Evolutionary conservation across 768 basidiomycete species (phyloP).

Genomic region (Clathrus columnatus): DNA sequence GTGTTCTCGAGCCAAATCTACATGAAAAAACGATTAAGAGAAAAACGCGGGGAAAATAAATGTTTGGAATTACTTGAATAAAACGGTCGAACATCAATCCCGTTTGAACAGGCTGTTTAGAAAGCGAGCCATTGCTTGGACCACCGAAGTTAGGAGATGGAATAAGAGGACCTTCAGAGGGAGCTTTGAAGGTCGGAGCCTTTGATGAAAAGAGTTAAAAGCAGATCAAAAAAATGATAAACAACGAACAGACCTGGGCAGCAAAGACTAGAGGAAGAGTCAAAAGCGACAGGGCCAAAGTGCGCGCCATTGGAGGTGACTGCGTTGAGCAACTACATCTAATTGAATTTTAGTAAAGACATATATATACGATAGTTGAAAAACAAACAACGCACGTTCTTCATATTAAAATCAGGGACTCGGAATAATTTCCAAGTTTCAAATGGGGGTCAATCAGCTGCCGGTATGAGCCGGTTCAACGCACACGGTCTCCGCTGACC

Average conservation of each 20-base stretch:
- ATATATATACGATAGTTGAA: no score
- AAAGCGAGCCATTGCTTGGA: slow-evolving; percentile 33
- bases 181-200: slow-evolving; percentile 23
- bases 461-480: no score
- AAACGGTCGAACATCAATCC: slow-evolving; percentile 40
- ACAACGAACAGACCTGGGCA: not conserved
- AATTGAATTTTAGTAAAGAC: no score
- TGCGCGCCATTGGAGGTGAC: no score
- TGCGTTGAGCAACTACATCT: no score
- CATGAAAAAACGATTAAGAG: not conserved
- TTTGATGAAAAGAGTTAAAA: not conserved
- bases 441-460: no score
- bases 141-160: slow-evolving; percentile 30
- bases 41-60: not conserved
- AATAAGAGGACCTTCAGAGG: slow-evolving; percentile 23
- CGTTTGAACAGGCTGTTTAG: slow-evolving; percentile 28
- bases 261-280: not conserved
- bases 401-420: no score
- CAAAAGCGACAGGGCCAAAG: not conserved
- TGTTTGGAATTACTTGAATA: slow-evolving; percentile 29
- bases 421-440: no score
- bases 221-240: not conserved
- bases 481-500: no score
- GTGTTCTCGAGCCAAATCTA: slow-evolving; percentile 61
- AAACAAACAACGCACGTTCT: no score